phyloP scores from a whole-genome alignment of 192 early-diverging fungal species.

The Coemansia sp. region DNA sequence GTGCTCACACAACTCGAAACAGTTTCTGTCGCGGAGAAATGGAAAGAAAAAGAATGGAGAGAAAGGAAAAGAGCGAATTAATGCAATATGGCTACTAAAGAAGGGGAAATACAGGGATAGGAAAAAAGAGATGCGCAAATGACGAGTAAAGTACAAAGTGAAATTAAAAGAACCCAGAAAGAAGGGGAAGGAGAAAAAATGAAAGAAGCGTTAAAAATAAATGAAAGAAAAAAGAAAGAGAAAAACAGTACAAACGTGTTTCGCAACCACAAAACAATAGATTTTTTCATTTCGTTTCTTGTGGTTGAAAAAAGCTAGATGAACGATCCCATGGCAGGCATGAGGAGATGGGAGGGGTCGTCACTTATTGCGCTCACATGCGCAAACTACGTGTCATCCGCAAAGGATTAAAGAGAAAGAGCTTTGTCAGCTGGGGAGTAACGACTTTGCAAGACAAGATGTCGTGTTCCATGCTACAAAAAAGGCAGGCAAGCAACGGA shows the following conservation, averaged over 20 bases:
- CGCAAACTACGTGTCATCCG: too few relatives aligned
- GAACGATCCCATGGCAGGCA: too few relatives aligned
- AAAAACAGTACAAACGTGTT: neutral
- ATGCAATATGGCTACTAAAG: too few relatives aligned
- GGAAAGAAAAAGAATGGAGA: conserved; percentile 7
- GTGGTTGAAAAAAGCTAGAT: too few relatives aligned
- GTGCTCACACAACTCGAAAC: too few relatives aligned
- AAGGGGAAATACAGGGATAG: neutral
- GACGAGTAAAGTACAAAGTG: neutral
- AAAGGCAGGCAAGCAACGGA: too few relatives aligned
- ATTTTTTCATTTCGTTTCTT: too few relatives aligned
- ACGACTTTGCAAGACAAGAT: too few relatives aligned
- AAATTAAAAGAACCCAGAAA: neutral
- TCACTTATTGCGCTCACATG: conserved; percentile 2
- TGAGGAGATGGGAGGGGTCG: neutral
- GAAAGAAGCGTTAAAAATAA: neutral
- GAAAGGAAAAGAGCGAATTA: too few relatives aligned
- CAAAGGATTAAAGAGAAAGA: too few relatives aligned
- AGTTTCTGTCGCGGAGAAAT: neutral
- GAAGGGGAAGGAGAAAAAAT: conserved; percentile 5
- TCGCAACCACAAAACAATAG: neutral
- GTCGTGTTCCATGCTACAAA: too few relatives aligned
- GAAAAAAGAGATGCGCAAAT: neutral
- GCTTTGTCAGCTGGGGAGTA: too few relatives aligned
- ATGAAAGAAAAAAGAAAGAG: neutral